Evolutionary conservation across 305 asterid genomes (phyloP), one percentile per base, ranked within the genome.

Genomic region (Solanum hybrid): DNA sequence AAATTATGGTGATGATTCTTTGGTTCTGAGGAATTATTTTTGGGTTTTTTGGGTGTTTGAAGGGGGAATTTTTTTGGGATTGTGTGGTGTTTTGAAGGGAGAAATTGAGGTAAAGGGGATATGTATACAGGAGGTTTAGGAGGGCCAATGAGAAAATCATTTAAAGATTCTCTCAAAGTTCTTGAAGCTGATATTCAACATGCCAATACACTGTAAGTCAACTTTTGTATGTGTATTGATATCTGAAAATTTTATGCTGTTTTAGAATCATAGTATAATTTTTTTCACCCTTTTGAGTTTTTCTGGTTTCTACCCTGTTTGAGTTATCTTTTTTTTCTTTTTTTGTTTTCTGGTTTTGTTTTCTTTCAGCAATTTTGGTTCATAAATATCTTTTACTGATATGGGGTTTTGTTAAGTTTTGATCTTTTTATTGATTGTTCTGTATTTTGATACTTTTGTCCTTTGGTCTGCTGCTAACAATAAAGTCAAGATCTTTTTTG

Each of bases 181-280:
- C 92, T 91, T 29, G 92, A 91, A 87, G 92, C 92, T 22, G 91
- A 91, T 91, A 91, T 91, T 87, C 92, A 91, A 88, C 91, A 91
- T 87, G 92, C 92, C 5, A 91, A 91, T 89, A 89, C 90, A 34
- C 87, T 91, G 92, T 91, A 75, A 13, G 91, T 91, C 87, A 2
- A 68, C 38, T 22, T 57, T 17, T 17, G 24, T 57, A 57, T 17
- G 70, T 57, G 24, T 2, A 57, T 57, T 57, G 70, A 57, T 57
- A 57, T 70, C 32, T 61, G 41, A 72, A 61, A 70, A 68, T 70
- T 1, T 7, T 68, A 12, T 34, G 14, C 14, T 34, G 15, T 10
- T 70, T 65, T 20, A 7, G 22, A 51, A 32, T 32, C 5, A 14
- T 26, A 22, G 45, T 41, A 24, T 70, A 70, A 37, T 1, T 3